A percentile compares a stretch with the other conserved stretches of the same genome.
Conservation (phyloP, 164 flowering plant species). For the Chimonanthus salicifolius region DNA sequence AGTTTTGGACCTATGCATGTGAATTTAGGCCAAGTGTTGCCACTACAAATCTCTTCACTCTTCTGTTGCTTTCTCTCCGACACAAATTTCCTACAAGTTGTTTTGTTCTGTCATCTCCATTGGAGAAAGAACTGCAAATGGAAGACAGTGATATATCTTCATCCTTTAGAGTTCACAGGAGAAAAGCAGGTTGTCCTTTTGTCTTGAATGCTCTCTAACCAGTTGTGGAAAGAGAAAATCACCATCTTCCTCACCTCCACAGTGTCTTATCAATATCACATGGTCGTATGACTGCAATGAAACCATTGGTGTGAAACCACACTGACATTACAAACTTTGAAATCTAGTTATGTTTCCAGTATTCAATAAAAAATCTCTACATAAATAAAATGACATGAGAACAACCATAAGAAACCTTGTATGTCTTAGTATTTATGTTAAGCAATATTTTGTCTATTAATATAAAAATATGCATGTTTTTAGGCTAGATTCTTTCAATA, state of each 20-base stretch:
- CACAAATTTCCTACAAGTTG: neutral
- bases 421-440: too few relatives aligned
- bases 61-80: neutral
- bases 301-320: neutral
- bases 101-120: neutral
- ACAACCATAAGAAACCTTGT: too few relatives aligned
- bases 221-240: neutral
- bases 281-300: neutral
- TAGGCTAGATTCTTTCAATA: too few relatives aligned
- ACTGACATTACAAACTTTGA: slow-evolving; percentile 5
- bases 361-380: neutral
- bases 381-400: neutral
- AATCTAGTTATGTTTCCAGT: slow-evolving; percentile 1
- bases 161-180: neutral
- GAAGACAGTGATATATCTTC: neutral
- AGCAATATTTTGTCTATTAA: too few relatives aligned
- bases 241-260: neutral
- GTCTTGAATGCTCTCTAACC: neutral
- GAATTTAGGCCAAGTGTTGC: neutral
- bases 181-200: neutral
- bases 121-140: neutral
- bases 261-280: neutral
- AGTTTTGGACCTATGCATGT: neutral
- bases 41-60: neutral
- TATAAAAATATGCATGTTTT: too few relatives aligned